phyloP scores from a whole-genome alignment of 345 rosid species.

The Cochlearia excelsa region DNA sequence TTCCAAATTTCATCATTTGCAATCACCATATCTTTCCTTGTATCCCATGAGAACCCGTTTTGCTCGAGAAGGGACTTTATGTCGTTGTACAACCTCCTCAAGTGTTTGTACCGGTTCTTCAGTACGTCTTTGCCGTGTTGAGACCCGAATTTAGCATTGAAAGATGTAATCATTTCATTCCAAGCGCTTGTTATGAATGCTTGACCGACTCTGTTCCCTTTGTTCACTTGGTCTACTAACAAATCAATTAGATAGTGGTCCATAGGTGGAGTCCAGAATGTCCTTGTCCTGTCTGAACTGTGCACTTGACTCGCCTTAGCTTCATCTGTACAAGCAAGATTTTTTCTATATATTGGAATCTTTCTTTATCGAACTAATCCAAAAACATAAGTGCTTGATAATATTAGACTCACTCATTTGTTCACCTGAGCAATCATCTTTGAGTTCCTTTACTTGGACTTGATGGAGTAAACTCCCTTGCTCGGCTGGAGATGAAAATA shows the following conservation, averaged over 20 bases:
- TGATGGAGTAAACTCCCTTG: slow-evolving; percentile 31
- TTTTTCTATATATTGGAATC: background rate
- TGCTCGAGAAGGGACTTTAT: slow-evolving; percentile 64
- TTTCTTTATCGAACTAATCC: background rate
- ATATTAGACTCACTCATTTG: slow-evolving; percentile 41
- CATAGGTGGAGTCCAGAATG: slow-evolving; percentile 93
- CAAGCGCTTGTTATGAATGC: slow-evolving; percentile 77
- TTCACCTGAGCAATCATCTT: slow-evolving; percentile 36
- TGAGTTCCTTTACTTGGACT: slow-evolving; percentile 40
- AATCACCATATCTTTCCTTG: slow-evolving; percentile 62
- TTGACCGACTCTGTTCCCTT: slow-evolving; percentile 80
- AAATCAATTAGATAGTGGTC: slow-evolving; percentile 71
- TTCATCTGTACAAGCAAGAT: slow-evolving; percentile 39
- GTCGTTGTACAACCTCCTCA: slow-evolving; percentile 74
- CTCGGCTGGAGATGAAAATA: slow-evolving; percentile 46
- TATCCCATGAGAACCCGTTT: slow-evolving; percentile 78
- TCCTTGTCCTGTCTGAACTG: slow-evolving; percentile 63
- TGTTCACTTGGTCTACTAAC: slow-evolving; percentile 65
- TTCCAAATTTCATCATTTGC: slow-evolving; percentile 78
- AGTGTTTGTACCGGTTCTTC: slow-evolving; percentile 79
- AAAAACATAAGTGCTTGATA: slow-evolving; percentile 7
- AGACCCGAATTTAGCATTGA: slow-evolving; percentile 61
- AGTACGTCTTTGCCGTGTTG: slow-evolving; percentile 67
- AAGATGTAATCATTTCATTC: slow-evolving; percentile 59
- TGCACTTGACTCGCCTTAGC: slow-evolving; percentile 41